These are phyloP conservation scores for Tricholoma bakamatsutake DNA, from an alignment of 768 basidiomycete species.

Conservation along the genomic window DNA sequence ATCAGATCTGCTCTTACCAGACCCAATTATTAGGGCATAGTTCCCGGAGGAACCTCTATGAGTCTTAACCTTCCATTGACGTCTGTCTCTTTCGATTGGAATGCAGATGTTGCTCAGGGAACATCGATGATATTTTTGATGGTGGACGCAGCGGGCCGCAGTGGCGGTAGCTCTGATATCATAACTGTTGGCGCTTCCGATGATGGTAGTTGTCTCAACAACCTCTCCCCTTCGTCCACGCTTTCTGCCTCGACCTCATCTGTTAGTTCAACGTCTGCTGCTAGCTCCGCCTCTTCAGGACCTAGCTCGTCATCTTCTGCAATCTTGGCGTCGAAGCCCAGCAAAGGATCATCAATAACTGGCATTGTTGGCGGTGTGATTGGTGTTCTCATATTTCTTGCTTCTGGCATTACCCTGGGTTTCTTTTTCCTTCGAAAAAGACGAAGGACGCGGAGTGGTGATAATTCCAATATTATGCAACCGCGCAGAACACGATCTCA, in stretches of 20 bases:
- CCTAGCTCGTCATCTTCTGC: slow-evolving; percentile 12
- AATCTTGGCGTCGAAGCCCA: slow-evolving; percentile 16
- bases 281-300: slow-evolving; percentile 16
- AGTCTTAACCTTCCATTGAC: slow-evolving; percentile 36
- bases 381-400: slow-evolving; percentile 47
- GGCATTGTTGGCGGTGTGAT: slow-evolving; percentile 49
- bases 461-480: slow-evolving; percentile 6
- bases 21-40: slow-evolving; percentile 38
- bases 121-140: slow-evolving; percentile 55
- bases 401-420: slow-evolving; percentile 44
- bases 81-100: slow-evolving; percentile 44
- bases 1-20: slow-evolving; percentile 1
- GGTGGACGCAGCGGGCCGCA: slow-evolving; percentile 41
- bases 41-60: slow-evolving; percentile 56
- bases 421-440: slow-evolving; percentile 43
- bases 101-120: slow-evolving; percentile 48
- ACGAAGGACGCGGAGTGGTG: slow-evolving; percentile 15
- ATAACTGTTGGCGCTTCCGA: slow-evolving; percentile 40
- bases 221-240: slow-evolving; percentile 48
- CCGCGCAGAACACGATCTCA: slow-evolving; percentile 26
- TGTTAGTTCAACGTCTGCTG: slow-evolving; percentile 12
- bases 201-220: slow-evolving; percentile 46
- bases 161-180: slow-evolving; percentile 60
- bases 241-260: slow-evolving; percentile 10
- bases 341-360: slow-evolving; percentile 28